These are phyloP conservation scores for Solanum stenotomum DNA, from an alignment of 257 asterid species.

Conservation along the genomic window DNA sequence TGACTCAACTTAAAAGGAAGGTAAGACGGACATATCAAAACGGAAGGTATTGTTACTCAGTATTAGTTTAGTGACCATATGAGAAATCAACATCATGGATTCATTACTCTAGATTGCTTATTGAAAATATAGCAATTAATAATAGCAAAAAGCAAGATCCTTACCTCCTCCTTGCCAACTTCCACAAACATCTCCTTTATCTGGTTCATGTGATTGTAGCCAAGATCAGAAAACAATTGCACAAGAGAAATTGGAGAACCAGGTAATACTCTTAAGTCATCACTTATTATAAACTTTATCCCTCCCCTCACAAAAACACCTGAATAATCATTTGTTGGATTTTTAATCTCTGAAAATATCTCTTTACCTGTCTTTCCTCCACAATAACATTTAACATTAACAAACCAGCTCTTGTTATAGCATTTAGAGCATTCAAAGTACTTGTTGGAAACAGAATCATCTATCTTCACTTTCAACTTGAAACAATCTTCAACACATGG, in stretches of 20 bases:
- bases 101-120: too few species aligned
- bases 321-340: background rate
- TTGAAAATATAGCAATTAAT: background rate
- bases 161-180: background rate
- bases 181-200: background rate
- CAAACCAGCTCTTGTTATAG: background rate
- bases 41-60: too few species aligned
- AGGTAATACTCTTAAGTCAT: background rate
- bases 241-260: background rate
- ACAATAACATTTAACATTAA: background rate
- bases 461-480: background rate
- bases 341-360: background rate
- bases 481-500: background rate
- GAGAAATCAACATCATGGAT: too few species aligned
- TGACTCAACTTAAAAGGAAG: too few species aligned
- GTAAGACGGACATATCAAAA: too few species aligned
- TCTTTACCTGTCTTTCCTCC: background rate
- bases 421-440: background rate
- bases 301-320: background rate
- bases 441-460: background rate
- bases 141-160: background rate
- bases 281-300: background rate
- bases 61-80: too few species aligned
- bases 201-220: background rate
- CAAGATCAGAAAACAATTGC: background rate